Evolutionary conservation across 257 asterid species (phyloP).

Genomic region (Coffea canephora): DNA sequence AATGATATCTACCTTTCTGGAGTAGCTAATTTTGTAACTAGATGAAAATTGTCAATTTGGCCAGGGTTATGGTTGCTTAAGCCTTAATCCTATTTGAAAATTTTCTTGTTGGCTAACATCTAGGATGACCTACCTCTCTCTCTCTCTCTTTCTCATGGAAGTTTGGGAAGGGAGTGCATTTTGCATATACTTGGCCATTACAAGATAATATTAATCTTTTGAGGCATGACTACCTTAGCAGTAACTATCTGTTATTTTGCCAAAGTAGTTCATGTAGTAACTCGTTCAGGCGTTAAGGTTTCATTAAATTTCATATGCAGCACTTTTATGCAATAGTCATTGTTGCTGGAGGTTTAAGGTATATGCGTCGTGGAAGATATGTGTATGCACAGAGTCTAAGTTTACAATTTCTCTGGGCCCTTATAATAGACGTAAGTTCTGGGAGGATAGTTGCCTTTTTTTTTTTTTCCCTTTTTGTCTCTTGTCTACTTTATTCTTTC

Average conservation of each 20-base stretch:
- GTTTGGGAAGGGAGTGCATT: neutral
- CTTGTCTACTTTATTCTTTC: neutral
- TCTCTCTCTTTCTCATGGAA: neutral
- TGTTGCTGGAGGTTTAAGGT: neutral
- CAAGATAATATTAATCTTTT: neutral
- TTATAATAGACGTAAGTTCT: too few relatives aligned
- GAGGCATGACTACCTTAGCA: neutral
- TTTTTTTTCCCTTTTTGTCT: neutral
- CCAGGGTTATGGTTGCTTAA: neutral
- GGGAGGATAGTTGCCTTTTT: neutral
- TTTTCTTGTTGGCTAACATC: neutral
- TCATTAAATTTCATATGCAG: neutral
- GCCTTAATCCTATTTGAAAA: neutral
- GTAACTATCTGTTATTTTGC: neutral
- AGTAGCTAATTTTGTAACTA: neutral
- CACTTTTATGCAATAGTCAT: neutral
- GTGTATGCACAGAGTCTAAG: neutral
- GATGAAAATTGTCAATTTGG: neutral
- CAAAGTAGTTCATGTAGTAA: neutral
- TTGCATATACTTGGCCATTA: neutral
- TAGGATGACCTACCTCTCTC: too few relatives aligned
- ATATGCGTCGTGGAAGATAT: neutral
- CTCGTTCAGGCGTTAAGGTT: neutral
- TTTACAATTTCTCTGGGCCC: neutral
- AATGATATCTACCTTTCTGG: neutral